These are phyloP conservation scores for Paulinella micropora DNA, from an alignment of 78 protist genomes.

Conservation along the genomic window DNA sequence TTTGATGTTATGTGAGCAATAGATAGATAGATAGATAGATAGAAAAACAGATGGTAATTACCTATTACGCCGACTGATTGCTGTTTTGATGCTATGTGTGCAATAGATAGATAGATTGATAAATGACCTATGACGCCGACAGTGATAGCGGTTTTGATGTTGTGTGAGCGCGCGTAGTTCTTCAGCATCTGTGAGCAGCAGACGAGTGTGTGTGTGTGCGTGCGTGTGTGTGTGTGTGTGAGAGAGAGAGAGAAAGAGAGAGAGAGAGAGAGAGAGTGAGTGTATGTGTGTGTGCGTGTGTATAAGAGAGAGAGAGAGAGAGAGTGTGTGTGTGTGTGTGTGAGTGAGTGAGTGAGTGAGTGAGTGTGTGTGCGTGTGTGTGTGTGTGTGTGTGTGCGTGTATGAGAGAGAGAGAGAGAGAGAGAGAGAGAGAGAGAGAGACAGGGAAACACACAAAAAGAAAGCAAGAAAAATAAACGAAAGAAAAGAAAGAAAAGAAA, in stretches of 20 bases:
- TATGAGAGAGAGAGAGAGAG: too few species aligned
- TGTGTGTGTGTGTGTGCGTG: background rate
- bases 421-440: too few species aligned
- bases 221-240: background rate
- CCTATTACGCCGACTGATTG: too few species aligned
- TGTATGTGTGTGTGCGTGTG: background rate
- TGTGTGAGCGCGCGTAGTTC: constrained; percentile 58
- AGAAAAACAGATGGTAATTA: background rate
- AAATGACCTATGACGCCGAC: constrained; percentile 51
- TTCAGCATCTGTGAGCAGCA: constrained; percentile 2
- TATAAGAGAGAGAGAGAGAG: background rate
- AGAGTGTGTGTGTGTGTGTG: background rate
- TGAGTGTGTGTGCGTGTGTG: background rate
- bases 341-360: background rate
- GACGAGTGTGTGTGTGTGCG: background rate
- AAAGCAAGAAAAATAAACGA: too few species aligned
- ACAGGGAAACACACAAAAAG: too few species aligned
- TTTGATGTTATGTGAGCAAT: too few species aligned
- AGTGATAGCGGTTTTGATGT: constrained; percentile 56
- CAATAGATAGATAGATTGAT: background rate
- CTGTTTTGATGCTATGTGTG: too few species aligned
- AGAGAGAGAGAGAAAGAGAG: background rate
- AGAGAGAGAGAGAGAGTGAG: background rate
- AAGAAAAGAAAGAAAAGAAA: too few species aligned
- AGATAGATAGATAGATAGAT: background rate